Evolutionary conservation across 2,329 filamentous ascomycete species (phyloP).

Genomic region (Pleoardoris graminearum): DNA sequence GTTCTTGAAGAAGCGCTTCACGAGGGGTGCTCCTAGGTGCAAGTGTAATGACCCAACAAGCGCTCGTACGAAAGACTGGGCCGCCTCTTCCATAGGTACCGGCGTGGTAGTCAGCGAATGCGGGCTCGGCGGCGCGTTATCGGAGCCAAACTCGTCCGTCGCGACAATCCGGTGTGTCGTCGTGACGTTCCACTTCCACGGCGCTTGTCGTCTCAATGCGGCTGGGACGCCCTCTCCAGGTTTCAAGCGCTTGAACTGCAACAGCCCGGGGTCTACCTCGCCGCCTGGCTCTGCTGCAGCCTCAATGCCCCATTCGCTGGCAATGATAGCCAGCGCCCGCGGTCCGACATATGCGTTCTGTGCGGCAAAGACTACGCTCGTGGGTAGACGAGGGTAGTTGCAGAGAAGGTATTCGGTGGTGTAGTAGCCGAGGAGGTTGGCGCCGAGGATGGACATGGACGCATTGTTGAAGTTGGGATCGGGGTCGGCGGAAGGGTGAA

Average conservation of each 20-base stretch:
- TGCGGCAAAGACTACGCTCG: constrained; percentile 82
- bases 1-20: constrained; percentile 78
- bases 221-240: constrained; percentile 33
- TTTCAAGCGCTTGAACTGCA: constrained; percentile 70
- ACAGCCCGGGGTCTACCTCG: constrained; percentile 87
- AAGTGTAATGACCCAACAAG: constrained; percentile 83
- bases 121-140: constrained; percentile 36
- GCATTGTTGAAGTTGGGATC: constrained; percentile 85
- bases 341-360: constrained; percentile 82
- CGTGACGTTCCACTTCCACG: constrained; percentile 45
- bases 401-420: constrained; percentile 84
- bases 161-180: constrained; percentile 74
- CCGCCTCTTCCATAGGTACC: constrained; percentile 60
- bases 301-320: constrained; percentile 90
- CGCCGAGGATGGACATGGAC: constrained; percentile 78
- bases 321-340: constrained; percentile 71
- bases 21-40: constrained; percentile 76
- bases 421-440: constrained; percentile 84
- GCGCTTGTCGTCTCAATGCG: constrained; percentile 26
- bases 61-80: constrained; percentile 78
- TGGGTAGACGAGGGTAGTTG: constrained; percentile 87
- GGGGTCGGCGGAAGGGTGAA: constrained; percentile 82
- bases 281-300: constrained; percentile 80
- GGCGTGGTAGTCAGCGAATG: constrained; percentile 27
- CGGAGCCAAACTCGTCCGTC: constrained; percentile 83